Conservation (phyloP, 306 rosid species). For the Cucurbita pepo region DNA sequence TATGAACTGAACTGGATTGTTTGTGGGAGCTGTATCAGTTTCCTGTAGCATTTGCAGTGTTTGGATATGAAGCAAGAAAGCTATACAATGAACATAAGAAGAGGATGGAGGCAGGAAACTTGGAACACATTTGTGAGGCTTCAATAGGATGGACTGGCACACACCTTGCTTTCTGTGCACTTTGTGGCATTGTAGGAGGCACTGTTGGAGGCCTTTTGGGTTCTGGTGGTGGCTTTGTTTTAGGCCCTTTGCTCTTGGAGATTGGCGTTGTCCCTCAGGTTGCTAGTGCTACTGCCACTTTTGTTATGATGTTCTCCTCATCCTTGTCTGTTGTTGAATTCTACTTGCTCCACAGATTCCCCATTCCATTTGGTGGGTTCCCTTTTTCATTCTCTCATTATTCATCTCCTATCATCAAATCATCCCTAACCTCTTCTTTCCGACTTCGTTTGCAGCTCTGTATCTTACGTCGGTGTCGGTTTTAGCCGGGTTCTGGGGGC, state of each 20-base stretch:
- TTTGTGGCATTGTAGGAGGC: slow-evolving; percentile 71
- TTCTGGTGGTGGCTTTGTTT: slow-evolving; percentile 79
- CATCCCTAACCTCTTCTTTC: not conserved
- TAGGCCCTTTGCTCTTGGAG: slow-evolving; percentile 81
- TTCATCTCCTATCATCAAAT: not conserved
- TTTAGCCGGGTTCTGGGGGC: slow-evolving; percentile 85
- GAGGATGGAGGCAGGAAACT: slow-evolving; percentile 45
- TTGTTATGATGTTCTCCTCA: slow-evolving; percentile 81
- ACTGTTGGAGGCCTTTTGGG: slow-evolving; percentile 76
- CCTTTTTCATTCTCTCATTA: not conserved
- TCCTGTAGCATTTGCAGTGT: slow-evolving; percentile 49
- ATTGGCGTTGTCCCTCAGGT: slow-evolving; percentile 91
- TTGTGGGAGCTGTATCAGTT: slow-evolving; percentile 26
- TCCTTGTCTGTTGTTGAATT: slow-evolving; percentile 75
- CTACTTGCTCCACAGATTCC: slow-evolving; percentile 72
- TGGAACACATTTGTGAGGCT: slow-evolving; percentile 59
- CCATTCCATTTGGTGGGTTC: slow-evolving; percentile 61
- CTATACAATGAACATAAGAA: slow-evolving; percentile 45
- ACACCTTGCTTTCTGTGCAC: slow-evolving; percentile 54
- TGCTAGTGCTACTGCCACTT: slow-evolving; percentile 90
- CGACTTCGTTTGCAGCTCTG: slow-evolving; percentile 33
- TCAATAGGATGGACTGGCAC: slow-evolving; percentile 61
- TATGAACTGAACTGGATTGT: not conserved
- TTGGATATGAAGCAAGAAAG: slow-evolving; percentile 65
- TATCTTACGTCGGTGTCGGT: slow-evolving; percentile 49